Evolutionary conservation across 441 rosid genomes (phyloP).

Genomic region (Theobroma grandiflorum): DNA sequence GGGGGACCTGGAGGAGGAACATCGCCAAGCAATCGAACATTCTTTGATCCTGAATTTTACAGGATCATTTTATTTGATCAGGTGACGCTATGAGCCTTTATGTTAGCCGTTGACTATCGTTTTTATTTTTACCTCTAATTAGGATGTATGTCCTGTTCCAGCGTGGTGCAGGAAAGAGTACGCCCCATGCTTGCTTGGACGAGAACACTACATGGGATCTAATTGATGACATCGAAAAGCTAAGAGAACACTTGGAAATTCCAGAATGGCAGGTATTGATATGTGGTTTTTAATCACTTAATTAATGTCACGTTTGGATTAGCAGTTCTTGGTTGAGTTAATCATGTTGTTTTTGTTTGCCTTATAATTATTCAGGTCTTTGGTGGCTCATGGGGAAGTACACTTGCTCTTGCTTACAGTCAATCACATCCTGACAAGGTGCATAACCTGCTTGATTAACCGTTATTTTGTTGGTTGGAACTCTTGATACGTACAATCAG

Average conservation of each 20-base stretch:
- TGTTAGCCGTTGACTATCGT: neutral
- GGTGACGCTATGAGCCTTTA: conserved; percentile 44
- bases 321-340: conserved; percentile 12
- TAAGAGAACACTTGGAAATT: conserved; percentile 80
- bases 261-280: conserved; percentile 86
- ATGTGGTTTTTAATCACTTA: conserved; percentile 15
- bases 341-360: neutral
- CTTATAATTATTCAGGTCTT: conserved; percentile 64
- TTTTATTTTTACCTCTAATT: neutral
- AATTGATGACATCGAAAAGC: conserved; percentile 79
- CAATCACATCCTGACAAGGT: conserved; percentile 92
- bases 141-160: conserved; percentile 29
- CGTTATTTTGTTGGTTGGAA: conserved; percentile 11
- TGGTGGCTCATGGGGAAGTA: conserved; percentile 99
- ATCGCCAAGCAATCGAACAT: conserved; percentile 76
- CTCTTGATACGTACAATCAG: conserved; percentile 23
- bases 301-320: neutral
- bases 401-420: conserved; percentile 87
- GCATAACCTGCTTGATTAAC: conserved; percentile 22
- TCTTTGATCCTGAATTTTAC: conserved; percentile 87
- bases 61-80: conserved; percentile 87
- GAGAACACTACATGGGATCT: conserved; percentile 96
- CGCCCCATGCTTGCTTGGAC: conserved; percentile 94
- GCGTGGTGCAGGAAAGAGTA: conserved; percentile 97
- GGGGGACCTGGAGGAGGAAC: conserved; percentile 99